These are phyloP conservation scores for Isatis lusitanica DNA, from an alignment of 441 rosid species.

Conservation along the genomic window DNA sequence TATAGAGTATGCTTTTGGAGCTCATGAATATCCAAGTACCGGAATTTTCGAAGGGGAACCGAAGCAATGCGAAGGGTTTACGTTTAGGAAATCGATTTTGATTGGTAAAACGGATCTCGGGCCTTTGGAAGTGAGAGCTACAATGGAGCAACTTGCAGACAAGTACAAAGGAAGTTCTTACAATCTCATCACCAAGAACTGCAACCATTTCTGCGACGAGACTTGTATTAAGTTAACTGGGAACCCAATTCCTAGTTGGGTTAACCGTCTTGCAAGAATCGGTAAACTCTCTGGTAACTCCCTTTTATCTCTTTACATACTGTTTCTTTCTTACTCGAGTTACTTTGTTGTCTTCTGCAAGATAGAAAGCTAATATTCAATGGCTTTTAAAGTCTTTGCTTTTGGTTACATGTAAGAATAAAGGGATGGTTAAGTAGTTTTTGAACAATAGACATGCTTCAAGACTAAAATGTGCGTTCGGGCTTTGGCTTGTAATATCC, in stretches of 20 bases:
- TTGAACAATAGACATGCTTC: background rate
- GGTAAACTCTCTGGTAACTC: conserved; percentile 52
- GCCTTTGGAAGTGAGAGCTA: conserved; percentile 60
- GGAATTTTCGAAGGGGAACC: conserved; percentile 96
- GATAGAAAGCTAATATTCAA: background rate
- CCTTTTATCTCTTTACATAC: background rate
- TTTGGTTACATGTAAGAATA: conserved; percentile 10
- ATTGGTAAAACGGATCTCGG: conserved; percentile 86
- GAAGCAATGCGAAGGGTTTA: conserved; percentile 82
- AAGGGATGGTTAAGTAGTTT: background rate
- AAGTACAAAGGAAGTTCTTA: conserved; percentile 82
- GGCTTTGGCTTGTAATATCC: background rate
- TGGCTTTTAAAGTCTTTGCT: background rate
- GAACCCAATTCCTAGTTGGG: conserved; percentile 93
- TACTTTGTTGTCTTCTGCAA: conserved; percentile 1
- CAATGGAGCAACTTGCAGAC: conserved; percentile 80
- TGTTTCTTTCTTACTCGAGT: background rate
- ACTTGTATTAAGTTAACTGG: conserved; percentile 77
- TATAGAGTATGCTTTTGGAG: conserved; percentile 92
- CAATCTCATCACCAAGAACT: conserved; percentile 87
- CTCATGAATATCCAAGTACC: conserved; percentile 88
- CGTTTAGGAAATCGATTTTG: conserved; percentile 78
- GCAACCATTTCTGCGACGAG: conserved; percentile 96
- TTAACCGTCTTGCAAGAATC: conserved; percentile 93
- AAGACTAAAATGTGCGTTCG: background rate